Base-by-base conservation (phyloP, 1,139 yeast species). In the Taphrina populina region DNA sequence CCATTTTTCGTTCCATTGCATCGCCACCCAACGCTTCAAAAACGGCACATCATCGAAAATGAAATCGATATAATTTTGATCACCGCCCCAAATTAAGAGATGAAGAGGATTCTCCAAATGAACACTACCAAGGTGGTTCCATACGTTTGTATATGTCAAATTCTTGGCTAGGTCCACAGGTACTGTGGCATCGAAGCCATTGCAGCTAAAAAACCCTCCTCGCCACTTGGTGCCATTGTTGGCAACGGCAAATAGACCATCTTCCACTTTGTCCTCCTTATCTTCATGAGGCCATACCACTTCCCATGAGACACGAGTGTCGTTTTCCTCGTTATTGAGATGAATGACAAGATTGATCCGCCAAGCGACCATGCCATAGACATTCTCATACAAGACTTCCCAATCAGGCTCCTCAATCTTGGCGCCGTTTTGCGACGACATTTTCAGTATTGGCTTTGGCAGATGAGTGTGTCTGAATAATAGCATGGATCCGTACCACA, bases 1-100 rank as follows among this genome's bases (percentile, higher is more conserved):
- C 54, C 54, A 49, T 11, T 39, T 37, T 4, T 30, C 39, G 17
- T 49, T 49, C 54, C 54, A 49, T n/a, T 49, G 27, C 54, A 49
- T 49, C 5, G 35, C 39, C n/a, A 39, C 46, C 54, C 54, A 49
- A 3, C 54, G 45, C 19, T 49, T 37, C 24, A 49, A 32, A 33
- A 49, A 49, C 1, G 54, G 54, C 21, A 49, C 30, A 24, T 49
- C 54, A 17, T 49, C 54, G 21, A 49, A 39, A 7, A 49, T 49
- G 13, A 30, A 21, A 13, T 49, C 54, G 11, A 49, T 32, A 17
- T 49, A 49, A 32, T 49, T 49, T 19, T 30, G 40, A 26, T 49
- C 54, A 24, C 54, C 54, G n/a, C 54, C 54, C 40, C 40, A 49
- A 8, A 49, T 37, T 11, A 49, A 26, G 2, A 49, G 19, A 32